phyloP scores from a whole-genome alignment of 441 rosid genomes.

The Gossypium laxum region DNA sequence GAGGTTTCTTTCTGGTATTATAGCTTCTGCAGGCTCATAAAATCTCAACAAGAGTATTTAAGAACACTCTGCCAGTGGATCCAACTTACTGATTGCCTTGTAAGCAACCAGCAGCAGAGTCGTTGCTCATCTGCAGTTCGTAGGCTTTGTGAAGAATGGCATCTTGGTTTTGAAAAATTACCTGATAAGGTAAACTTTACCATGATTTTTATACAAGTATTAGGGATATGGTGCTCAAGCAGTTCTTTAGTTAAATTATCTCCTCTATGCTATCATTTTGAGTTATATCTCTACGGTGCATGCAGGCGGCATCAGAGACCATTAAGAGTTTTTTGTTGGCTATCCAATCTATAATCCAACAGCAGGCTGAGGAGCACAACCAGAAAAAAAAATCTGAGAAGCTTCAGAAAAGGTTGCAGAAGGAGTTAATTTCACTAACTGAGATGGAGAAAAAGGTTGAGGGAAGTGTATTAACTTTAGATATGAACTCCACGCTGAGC shows the following conservation, averaged over 20 bases:
- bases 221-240: not conserved
- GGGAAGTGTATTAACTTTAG: slow-evolving; percentile 21
- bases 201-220: not conserved
- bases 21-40: no score
- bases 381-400: slow-evolving; percentile 48
- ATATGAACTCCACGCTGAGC: slow-evolving; percentile 30
- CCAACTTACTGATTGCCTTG: slow-evolving; percentile 42
- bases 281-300: not conserved
- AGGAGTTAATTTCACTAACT: slow-evolving; percentile 42
- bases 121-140: slow-evolving; percentile 39
- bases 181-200: slow-evolving; percentile 59
- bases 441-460: slow-evolving; percentile 55
- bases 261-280: not conserved
- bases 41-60: no score
- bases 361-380: slow-evolving; percentile 53
- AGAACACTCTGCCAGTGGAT: no score
- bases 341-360: slow-evolving; percentile 44
- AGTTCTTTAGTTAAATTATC: not conserved
- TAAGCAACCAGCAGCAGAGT: slow-evolving; percentile 40
- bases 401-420: slow-evolving; percentile 70
- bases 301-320: slow-evolving; percentile 63
- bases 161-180: slow-evolving; percentile 47
- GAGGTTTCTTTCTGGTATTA: no score
- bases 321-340: slow-evolving; percentile 54
- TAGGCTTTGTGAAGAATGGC: slow-evolving; percentile 69